Evolutionary conservation across 257 asterid genomes (phyloP).

Genomic region (Cordia subcordata): DNA sequence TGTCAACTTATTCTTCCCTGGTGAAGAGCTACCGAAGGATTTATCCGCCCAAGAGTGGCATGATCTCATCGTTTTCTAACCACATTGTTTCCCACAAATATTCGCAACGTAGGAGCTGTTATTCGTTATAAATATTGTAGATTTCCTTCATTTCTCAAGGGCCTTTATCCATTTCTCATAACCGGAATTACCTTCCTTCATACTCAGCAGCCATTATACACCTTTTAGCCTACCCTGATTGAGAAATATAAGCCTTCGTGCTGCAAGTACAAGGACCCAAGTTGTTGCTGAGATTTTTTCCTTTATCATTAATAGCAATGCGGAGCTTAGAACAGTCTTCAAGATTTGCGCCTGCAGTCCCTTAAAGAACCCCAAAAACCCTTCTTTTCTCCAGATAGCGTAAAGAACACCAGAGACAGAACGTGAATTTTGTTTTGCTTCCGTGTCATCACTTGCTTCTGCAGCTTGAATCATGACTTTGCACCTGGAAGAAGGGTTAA

Average conservation of each 20-base stretch:
- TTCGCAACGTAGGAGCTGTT: too few relatives aligned
- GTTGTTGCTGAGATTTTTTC: constrained; percentile 41
- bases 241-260: constrained; percentile 17
- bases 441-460: constrained; percentile 18
- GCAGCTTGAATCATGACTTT: constrained; percentile 50
- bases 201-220: constrained; percentile 6
- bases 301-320: constrained; percentile 43
- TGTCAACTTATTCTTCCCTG: too few relatives aligned
- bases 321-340: constrained; percentile 43
- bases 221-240: constrained; percentile 29
- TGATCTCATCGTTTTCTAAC: too few relatives aligned
- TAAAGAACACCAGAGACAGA: constrained; percentile 21
- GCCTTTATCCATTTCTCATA: background rate
- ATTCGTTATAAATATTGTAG: too few relatives aligned
- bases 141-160: too few relatives aligned
- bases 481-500: constrained; percentile 24
- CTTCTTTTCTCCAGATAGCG: constrained; percentile 36
- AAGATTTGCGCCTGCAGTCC: constrained; percentile 45
- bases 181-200: background rate
- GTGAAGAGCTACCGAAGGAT: too few relatives aligned
- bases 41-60: too few relatives aligned
- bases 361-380: constrained; percentile 36
- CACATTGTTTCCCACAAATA: too few relatives aligned
- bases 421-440: constrained; percentile 17
- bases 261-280: constrained; percentile 37